Base-by-base conservation (phyloP, 2,329 filamentous ascomycete species). In the Geoglossum cookeanum region DNA sequence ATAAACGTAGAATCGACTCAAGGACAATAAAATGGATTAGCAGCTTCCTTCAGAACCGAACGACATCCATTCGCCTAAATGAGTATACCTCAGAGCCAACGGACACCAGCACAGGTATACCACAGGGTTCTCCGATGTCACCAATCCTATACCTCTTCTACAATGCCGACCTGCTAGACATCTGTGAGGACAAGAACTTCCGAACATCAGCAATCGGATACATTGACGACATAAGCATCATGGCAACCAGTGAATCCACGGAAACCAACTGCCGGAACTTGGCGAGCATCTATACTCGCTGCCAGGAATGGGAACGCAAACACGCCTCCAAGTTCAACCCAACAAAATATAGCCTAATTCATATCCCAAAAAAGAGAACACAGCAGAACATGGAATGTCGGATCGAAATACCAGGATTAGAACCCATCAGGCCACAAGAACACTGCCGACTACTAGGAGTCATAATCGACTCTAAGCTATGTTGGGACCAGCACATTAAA, bases 271-370 rank as follows among this genome's bases (percentile, higher is more conserved):
- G 44, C 44, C 6, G 6, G 7, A 47, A 27, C 7, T 3, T 47
- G 9, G 15, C 6, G 1, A 1, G 1, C 7, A 47, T 47, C 5
- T 4, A 47, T n/a, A 11, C 62, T 55, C 60, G 60, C 59, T 60
- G 57, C 57, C 57, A 62, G 45, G 51, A 37, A 22, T 68, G 60
- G 64, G 63, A 62, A 17, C 61, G 44, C 39, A 64, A 51, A 39
- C 61, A 67, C 58, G 62, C 57, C 54, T 65, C 61, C 1, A 58
- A 63, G 42, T 68, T 68, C 56, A 62, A 63, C 4, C 63, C 60
- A 55, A 59, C 64, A 22, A 68, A 68, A 55, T 68, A 63, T 60
- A 39, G 64, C 58, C 63, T 68, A 1, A 65, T 62, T 27, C 60
- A 67, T 58, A 63, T 65, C 56, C 63, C 57, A n/a, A 60, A n/a